Evolutionary conservation across 2,329 filamentous ascomycete species (phyloP), one percentile per base, ranked within the genome.

Genomic region (Pseudogymnoascus sp.): DNA sequence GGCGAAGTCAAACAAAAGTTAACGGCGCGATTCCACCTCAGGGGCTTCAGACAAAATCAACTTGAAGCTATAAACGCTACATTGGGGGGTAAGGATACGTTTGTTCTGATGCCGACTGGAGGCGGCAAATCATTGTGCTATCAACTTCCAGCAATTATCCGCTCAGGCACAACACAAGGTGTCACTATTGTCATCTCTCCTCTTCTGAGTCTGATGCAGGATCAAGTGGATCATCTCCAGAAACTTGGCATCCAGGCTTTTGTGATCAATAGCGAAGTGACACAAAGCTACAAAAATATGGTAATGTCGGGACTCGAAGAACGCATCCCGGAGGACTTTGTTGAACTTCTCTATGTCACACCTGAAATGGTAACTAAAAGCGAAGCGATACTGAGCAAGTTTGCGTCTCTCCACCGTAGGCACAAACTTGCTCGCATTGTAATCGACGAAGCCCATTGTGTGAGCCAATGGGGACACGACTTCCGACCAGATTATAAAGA

Each of bases 381-480:
- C 72, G 74, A 81, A 43, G 77, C 78, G 2, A 89, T 97, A 74
- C 78, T 86, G 63, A 81, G 80, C 60, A 83, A 81, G 2, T 80
- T 99, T 66, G 77, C 84, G 60, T 80, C 79, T 2, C 79, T 99
- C n/a, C 83, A 96, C 73, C 75, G 76, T 12, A 85, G 85, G 60
- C 79, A 82, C 3, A 90, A 88, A 69, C 84, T 99, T 61, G 93
- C 96, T 14, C 86, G 95, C 25, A 85, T 99, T 59, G 95, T 99
- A 61, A 96, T 99, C 66, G 95, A 99, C 69, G 96, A 99, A 77
- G 95, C 95, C n/a, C 95, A 99, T 74, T 99, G 95, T 74, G 93
- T 99, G 25, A 97, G 95, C 74, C 93, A 99, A 79, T 99, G 95
- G 95, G 95, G 95, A 0, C 95, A 99, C 69, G 95, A 99, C 74